phyloP scores from a whole-genome alignment of 2,329 filamentous ascomycete genomes.

The Teratosphaeriaceae sp. region DNA sequence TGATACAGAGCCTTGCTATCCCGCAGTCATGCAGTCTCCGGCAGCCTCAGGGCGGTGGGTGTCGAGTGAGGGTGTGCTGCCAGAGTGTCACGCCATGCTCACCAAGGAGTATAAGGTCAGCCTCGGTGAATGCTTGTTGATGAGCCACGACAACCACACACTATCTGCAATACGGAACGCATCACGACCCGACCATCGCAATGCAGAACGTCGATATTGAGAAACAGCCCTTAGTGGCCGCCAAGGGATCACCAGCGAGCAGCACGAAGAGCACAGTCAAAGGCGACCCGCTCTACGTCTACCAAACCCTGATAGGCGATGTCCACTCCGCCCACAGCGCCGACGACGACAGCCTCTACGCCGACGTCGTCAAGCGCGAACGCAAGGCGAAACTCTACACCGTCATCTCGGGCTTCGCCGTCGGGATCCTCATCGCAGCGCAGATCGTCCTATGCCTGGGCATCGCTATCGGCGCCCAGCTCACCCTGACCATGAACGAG shows the following conservation, averaged over 20 bases:
- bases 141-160: no score
- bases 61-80: background rate
- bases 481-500: conserved; percentile 2
- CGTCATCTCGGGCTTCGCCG: conserved; percentile 3
- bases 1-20: no score
- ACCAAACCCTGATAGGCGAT: conserved; percentile 66
- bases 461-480: conserved; percentile 11
- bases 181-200: conserved; percentile 47
- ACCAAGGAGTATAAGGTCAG: background rate
- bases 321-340: conserved; percentile 11
- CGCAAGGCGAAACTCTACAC: conserved; percentile 2
- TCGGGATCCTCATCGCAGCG: conserved; percentile 4
- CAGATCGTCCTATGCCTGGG: conserved; percentile 10
- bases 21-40: background rate
- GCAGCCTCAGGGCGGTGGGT: background rate
- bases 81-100: background rate
- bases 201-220: conserved; percentile 61
- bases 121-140: no score
- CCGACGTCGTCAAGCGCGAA: conserved; percentile 2
- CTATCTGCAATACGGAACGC: no score
- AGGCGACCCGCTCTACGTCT: conserved; percentile 38
- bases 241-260: background rate
- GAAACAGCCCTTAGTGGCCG: conserved; percentile 40
- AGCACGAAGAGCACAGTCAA: background rate
- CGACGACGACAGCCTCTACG: conserved; percentile 4